Conservation (phyloP, 1,139 yeast species). For the Scheffersomyces lignicola region DNA sequence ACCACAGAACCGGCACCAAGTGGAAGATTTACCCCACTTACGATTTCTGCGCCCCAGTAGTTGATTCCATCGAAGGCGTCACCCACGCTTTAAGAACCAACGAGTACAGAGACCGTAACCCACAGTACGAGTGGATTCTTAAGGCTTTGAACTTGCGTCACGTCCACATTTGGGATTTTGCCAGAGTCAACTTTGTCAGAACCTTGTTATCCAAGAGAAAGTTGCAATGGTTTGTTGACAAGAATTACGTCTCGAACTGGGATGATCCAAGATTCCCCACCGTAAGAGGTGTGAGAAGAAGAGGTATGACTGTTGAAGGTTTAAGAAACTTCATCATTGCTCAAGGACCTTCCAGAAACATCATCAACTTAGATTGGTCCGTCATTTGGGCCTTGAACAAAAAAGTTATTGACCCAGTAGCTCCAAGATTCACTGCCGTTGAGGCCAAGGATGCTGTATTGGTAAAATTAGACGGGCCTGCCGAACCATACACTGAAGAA, state of each 20-base stretch:
- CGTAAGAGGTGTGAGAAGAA: slow-evolving; percentile 96
- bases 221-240: slow-evolving; percentile 97
- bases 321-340: slow-evolving; percentile 87
- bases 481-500: slow-evolving; percentile 58
- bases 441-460: slow-evolving; percentile 59
- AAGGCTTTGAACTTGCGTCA: slow-evolving; percentile 77
- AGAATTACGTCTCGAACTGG: slow-evolving; percentile 84
- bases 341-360: slow-evolving; percentile 97
- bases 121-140: slow-evolving; percentile 96
- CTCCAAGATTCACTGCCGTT: slow-evolving; percentile 92
- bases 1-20: slow-evolving; percentile 85
- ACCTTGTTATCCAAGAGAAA: slow-evolving; percentile 94
- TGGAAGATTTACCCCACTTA: slow-evolving; percentile 98
- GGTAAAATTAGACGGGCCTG: slow-evolving; percentile 74
- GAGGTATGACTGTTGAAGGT: slow-evolving; percentile 99
- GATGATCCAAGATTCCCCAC: slow-evolving; percentile 99
- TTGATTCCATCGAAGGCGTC: slow-evolving; percentile 92
- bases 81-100: slow-evolving; percentile 96
- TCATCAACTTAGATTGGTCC: slow-evolving; percentile 94
- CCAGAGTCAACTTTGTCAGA: slow-evolving; percentile 93
- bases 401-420: slow-evolving; percentile 92
- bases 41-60: slow-evolving; percentile 97
- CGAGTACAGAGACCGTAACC: slow-evolving; percentile 97
- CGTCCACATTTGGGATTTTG: slow-evolving; percentile 96
- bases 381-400: slow-evolving; percentile 96